Percentiles rank a stretch among this genome's conserved stretches.
Conservation (phyloP, 78 protist genomes). For the Dictyostelium brefeldianum region DNA sequence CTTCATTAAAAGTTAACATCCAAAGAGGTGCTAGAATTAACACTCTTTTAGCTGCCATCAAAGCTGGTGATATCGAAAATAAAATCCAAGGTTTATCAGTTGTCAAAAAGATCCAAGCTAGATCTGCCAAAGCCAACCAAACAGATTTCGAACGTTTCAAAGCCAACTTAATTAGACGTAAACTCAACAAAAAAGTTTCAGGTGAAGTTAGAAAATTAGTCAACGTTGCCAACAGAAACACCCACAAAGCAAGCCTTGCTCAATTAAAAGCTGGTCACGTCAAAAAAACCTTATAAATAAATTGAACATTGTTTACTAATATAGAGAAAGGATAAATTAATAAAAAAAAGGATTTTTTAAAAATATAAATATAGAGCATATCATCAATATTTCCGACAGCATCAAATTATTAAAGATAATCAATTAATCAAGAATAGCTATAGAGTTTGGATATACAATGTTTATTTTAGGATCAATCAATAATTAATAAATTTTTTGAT, state of each 20-base stretch:
- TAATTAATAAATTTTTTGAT: too few relatives aligned
- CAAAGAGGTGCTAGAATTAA: slow-evolving; percentile 72
- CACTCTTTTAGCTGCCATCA: slow-evolving; percentile 67
- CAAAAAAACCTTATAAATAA: slow-evolving; percentile 41
- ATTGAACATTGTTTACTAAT: background rate
- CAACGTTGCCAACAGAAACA: slow-evolving; percentile 68
- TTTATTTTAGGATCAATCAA: too few relatives aligned
- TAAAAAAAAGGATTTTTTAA: background rate
- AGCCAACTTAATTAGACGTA: slow-evolving; percentile 1
- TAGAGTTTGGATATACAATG: too few relatives aligned
- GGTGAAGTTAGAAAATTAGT: slow-evolving; percentile 53
- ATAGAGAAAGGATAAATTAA: background rate
- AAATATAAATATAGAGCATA: background rate
- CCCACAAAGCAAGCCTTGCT: slow-evolving; percentile 49
- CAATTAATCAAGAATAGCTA: too few relatives aligned
- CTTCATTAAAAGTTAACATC: slow-evolving; percentile 48
- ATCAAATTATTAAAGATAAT: too few relatives aligned
- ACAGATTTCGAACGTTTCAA: slow-evolving; percentile 79
- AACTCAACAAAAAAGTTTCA: slow-evolving; percentile 52
- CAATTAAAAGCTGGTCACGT: slow-evolving; percentile 38
- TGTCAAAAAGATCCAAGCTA: slow-evolving; percentile 42
- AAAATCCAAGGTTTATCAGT: slow-evolving; percentile 36
- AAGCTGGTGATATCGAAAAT: slow-evolving; percentile 54
- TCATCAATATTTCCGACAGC: background rate
- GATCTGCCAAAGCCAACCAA: slow-evolving; percentile 17